Evolutionary conservation across 2,329 filamentous ascomycete genomes (phyloP).

Genomic region (Pezicula neosporulosa): DNA sequence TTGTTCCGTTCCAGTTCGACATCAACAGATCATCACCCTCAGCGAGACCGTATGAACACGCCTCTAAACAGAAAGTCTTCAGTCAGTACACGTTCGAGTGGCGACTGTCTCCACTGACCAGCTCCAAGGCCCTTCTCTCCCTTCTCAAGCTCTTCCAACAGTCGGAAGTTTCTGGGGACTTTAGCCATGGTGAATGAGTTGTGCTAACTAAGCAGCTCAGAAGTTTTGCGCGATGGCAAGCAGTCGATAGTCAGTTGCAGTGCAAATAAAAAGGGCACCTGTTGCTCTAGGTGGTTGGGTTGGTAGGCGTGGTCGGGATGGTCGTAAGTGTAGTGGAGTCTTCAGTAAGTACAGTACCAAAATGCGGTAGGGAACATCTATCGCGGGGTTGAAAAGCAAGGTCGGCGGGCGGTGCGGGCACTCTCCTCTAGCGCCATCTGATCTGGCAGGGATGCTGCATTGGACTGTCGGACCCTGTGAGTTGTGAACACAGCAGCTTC

Average conservation of each 20-base stretch:
- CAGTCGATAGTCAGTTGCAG: background rate
- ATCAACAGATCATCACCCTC: constrained; percentile 93
- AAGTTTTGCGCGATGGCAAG: too few species aligned
- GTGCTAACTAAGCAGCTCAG: too few species aligned
- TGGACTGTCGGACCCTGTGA: too few species aligned
- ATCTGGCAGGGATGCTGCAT: too few species aligned
- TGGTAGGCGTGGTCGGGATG: too few species aligned
- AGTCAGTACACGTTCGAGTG: constrained; percentile 8
- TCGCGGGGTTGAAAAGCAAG: too few species aligned
- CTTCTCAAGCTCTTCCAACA: constrained; percentile 97
- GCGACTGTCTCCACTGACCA: constrained; percentile 47
- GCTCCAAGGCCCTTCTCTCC: constrained; percentile 96
- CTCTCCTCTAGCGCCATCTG: too few species aligned
- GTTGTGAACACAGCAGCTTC: too few species aligned
- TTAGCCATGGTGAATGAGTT: constrained; percentile 46
- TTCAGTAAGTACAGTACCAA: too few species aligned
- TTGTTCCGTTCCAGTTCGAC: constrained; percentile 98
- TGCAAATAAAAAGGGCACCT: background rate
- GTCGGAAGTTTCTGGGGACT: constrained; percentile 91
- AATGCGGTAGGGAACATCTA: too few species aligned
- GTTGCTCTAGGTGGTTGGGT: background rate
- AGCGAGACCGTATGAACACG: constrained; percentile 93
- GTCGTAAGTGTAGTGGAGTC: too few species aligned
- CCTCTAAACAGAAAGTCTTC: constrained; percentile 54
- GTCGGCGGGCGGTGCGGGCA: too few species aligned